Evolutionary conservation across 371 early-diverging fungal species (phyloP), one percentile per base, ranked within the genome.

Genomic region (Smittium mucronatum): DNA sequence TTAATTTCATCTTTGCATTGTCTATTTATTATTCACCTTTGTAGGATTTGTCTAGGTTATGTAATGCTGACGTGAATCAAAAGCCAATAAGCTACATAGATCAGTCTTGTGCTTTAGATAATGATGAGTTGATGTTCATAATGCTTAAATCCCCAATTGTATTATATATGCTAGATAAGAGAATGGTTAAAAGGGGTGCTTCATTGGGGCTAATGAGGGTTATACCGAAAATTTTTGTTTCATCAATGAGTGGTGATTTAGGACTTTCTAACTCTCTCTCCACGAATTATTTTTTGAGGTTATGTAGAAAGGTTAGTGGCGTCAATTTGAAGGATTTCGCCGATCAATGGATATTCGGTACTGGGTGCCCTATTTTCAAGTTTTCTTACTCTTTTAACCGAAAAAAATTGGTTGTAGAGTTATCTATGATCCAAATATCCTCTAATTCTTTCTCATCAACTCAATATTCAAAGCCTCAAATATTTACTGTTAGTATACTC

Each of bases 351-450:
- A 85, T 97, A 31, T 92, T 87, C 30, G 84, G 85, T 34, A 86
- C 85, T 34, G 93, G 96, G 1, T 92, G 92, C 72, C 97, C 97
- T 0, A 85, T 85, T 67, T 92, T 97, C 72, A 77, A 77, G 68
- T 86, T 93, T 59, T 75, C 75, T 26, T 93, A 89, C 72, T 77
- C 82, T 58, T 94, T 95, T 69, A 94, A 93, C 75, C 88, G 94
- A 63, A 95, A 94, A 78, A 93, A 93, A 79, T 89, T 93, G 87
- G 88, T 90, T 0, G 92, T 97, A 0, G 95, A 95, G 77, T 86
- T 97, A 71, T 84, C 81, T 59, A 87, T 95, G 84, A 77, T 78
- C 30, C 97, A 97, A 73, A 83, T 87, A 58, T 88, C 88, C 63
- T 88, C 91, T 8, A 94, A 92, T 74, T 72, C 76, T 32, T 71